Conservation (phyloP, 106 monocot genomes). For the Ottelia alismoides region DNA sequence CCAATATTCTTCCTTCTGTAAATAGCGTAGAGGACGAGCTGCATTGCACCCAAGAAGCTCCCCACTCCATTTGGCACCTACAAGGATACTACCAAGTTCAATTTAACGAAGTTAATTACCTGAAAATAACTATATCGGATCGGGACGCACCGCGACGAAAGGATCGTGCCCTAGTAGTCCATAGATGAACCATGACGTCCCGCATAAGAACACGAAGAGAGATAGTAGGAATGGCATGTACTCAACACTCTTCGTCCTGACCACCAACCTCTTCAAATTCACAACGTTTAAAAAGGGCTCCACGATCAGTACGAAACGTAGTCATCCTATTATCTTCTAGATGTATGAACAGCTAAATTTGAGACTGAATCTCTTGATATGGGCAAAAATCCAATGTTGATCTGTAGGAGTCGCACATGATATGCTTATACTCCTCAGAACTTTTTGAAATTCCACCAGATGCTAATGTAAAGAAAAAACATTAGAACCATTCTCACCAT, state of each 20-base stretch:
- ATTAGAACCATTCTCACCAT: neutral
- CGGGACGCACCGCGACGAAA: neutral
- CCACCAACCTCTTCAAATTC: neutral
- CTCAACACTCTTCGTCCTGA: too few relatives aligned
- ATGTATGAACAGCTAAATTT: too few relatives aligned
- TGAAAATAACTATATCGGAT: too few relatives aligned
- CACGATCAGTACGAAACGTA: too few relatives aligned
- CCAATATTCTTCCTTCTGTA: neutral
- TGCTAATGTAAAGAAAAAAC: too few relatives aligned
- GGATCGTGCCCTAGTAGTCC: neutral
- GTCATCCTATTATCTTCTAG: too few relatives aligned
- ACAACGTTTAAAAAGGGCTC: too few relatives aligned
- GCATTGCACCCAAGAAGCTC: neutral
- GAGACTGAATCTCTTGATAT: too few relatives aligned
- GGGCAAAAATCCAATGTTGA: neutral
- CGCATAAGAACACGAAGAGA: too few relatives aligned
- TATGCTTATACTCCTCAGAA: neutral
- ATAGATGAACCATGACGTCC: too few relatives aligned
- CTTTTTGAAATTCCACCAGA: neutral
- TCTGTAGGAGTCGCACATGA: neutral
- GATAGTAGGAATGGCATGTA: too few relatives aligned
- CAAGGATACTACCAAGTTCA: neutral
- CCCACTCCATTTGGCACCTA: neutral
- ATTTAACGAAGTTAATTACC: too few relatives aligned
- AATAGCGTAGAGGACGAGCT: neutral